Percentiles rank a stretch among this genome's conserved stretches.
Evolutionary conservation across 176 grass and related monocot species (phyloP).

Genomic region (Hyparrhenia diplandra): DNA sequence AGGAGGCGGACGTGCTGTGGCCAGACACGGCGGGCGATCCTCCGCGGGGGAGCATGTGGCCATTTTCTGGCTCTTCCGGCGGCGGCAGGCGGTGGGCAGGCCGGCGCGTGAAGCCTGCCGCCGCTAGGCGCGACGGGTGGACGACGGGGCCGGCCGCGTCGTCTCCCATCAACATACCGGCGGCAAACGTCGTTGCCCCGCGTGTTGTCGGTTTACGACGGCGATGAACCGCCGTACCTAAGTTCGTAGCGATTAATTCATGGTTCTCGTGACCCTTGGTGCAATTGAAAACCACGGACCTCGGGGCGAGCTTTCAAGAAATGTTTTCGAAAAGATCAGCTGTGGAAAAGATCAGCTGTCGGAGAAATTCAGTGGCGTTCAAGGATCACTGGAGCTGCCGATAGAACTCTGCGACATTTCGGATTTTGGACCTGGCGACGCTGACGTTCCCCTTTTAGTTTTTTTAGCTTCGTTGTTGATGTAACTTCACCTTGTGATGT

Average conservation of each 20-base stretch:
- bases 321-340: background rate
- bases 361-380: background rate
- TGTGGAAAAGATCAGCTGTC: background rate
- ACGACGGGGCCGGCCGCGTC: conserved; percentile 6
- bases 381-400: background rate
- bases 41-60: background rate
- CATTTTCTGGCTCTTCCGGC: background rate
- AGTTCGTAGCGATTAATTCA: background rate
- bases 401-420: background rate
- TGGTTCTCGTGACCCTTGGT: background rate
- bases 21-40: conserved; percentile 21
- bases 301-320: background rate
- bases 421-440: background rate
- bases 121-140: background rate
- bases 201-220: background rate
- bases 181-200: background rate
- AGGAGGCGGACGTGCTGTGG: conserved; percentile 54
- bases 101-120: background rate
- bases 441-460: too few relatives aligned
- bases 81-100: background rate
- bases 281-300: background rate
- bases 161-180: conserved; percentile 23
- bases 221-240: background rate
- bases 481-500: background rate
- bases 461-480: background rate